These are phyloP conservation scores for Phytophthora uliginosa DNA, from an alignment of 352 stramenopile species.

Conservation along the genomic window DNA sequence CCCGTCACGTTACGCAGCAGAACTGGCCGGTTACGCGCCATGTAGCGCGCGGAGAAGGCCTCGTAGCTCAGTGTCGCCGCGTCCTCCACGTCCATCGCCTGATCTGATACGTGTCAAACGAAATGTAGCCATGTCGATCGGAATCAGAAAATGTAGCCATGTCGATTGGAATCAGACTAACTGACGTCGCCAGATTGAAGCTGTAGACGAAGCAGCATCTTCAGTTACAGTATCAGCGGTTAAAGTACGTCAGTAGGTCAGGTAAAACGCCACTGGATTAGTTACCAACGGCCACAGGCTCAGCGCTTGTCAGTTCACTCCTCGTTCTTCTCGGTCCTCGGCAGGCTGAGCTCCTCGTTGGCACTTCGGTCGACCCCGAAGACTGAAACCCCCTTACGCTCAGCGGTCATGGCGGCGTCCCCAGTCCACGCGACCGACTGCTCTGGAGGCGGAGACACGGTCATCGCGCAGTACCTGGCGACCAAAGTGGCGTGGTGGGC, in stretches of 20 bases:
- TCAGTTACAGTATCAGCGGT: not conserved
- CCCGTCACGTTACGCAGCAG: slow-evolving; percentile 68
- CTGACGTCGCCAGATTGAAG: slow-evolving; percentile 12
- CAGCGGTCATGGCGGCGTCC: slow-evolving; percentile 30
- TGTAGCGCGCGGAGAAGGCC: slow-evolving; percentile 80
- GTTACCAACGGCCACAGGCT: not conserved
- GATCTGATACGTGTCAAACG: not conserved
- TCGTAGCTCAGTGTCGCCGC: slow-evolving; percentile 66
- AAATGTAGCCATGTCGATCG: slow-evolving; percentile 9
- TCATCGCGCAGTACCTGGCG: slow-evolving; percentile 77
- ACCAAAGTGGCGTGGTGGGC: slow-evolving; percentile 79
- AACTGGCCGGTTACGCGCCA: slow-evolving; percentile 75
- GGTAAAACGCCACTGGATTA: slow-evolving; percentile 14
- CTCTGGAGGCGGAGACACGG: slow-evolving; percentile 26
- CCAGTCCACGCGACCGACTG: slow-evolving; percentile 8
- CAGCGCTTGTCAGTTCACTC: slow-evolving; percentile 3
- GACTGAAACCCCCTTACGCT: slow-evolving; percentile 9
- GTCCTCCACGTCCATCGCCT: slow-evolving; percentile 67
- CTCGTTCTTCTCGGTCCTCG: slow-evolving; percentile 17
- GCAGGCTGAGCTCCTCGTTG: slow-evolving; percentile 12
- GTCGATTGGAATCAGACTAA: not conserved
- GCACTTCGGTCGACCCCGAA: no score
- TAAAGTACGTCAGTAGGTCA: slow-evolving; percentile 23
- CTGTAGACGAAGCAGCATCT: slow-evolving; percentile 1
- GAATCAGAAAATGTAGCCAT: slow-evolving; percentile 19